These are phyloP conservation scores for Trichosporon asahii DNA, from an alignment of 1,284 basidiomycete genomes.

Conservation along the genomic window DNA sequence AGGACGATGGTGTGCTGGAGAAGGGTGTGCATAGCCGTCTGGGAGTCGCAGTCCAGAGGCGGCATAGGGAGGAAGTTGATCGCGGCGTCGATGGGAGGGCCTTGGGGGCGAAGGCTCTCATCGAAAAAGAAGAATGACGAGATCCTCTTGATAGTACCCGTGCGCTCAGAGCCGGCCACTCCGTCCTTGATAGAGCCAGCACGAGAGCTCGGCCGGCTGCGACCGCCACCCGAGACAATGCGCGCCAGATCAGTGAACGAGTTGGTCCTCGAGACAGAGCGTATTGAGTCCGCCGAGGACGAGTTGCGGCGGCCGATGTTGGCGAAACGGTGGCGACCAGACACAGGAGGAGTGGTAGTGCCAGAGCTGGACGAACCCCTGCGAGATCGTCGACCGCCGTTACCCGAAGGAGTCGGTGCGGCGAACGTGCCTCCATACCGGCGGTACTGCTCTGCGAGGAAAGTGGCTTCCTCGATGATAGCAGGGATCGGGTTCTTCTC, in stretches of 20 bases:
- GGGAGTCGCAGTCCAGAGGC: constrained; percentile 17
- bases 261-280: not conserved
- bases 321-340: constrained; percentile 6
- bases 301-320: constrained; percentile 7
- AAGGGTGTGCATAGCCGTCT: constrained; percentile 36
- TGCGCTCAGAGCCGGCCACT: constrained; percentile 7
- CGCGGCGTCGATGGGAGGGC: constrained; percentile 36
- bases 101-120: constrained; percentile 13
- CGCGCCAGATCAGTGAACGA: constrained; percentile 14
- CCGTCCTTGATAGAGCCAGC: constrained; percentile 7
- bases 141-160: constrained; percentile 9
- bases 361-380: constrained; percentile 23
- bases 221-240: not conserved
- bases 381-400: constrained; percentile 13
- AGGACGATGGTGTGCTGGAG: constrained; percentile 38
- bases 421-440: not conserved
- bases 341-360: constrained; percentile 13
- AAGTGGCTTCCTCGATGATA: constrained; percentile 30
- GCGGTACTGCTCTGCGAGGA: constrained; percentile 31
- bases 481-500: constrained; percentile 26
- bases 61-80: constrained; percentile 41
- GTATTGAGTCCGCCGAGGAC: constrained; percentile 11
- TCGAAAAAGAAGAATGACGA: constrained; percentile 13
- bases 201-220: not conserved
- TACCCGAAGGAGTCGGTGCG: constrained; percentile 1